Base-by-base conservation (phyloP, 1,139 yeast species). In the Torulaspora pretoriensis region DNA sequence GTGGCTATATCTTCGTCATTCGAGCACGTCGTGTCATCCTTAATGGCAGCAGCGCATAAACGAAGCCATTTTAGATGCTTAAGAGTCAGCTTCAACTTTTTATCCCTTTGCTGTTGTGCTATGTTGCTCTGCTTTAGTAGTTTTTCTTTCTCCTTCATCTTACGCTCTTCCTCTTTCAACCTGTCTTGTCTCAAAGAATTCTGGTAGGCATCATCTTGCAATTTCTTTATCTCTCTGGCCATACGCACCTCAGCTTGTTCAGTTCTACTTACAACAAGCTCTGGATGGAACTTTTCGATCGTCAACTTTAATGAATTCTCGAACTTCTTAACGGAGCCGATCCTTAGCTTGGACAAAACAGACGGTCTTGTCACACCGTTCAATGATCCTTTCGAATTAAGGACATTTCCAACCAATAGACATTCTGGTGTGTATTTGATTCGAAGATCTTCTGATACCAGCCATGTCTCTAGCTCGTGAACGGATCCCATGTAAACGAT, bases 161-260 rank as follows among this genome's bases (percentile, higher is more conserved):
- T 43, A 43, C 54, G 51, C 42, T 55, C 43, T 45, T 58, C 55
- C 49, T 66, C 56, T 51, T 64, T 61, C 4, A 55, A 36, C 39
- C 56, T 55, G 49, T 69, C 72, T 35, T 57, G 59, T 27, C 53
- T 50, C 36, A 69, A 48, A 2, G 71, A 66, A 42, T 67, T 68
- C 42, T 63, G 57, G 43, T 64, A 69, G 1, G 72, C 73, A 33
- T 55, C 53, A 47, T 69, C 72, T 47, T 69, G 73, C 38, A 61
- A 38, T 39, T 68, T 63, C 44, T 65, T 66, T 3, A 69, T 55
- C 44, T 64, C 58, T 50, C 73, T 62, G 2, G 71, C 64, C 36
- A 58, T 45, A 13, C 59, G 57, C 27, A 69, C 38, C 38, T 69
- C 72, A 25, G 63, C 60, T 40, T 52, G 55, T 40, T 69, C 73